phyloP scores from a whole-genome alignment of 2,329 filamentous ascomycete species.

The Beauveria asiatica region DNA sequence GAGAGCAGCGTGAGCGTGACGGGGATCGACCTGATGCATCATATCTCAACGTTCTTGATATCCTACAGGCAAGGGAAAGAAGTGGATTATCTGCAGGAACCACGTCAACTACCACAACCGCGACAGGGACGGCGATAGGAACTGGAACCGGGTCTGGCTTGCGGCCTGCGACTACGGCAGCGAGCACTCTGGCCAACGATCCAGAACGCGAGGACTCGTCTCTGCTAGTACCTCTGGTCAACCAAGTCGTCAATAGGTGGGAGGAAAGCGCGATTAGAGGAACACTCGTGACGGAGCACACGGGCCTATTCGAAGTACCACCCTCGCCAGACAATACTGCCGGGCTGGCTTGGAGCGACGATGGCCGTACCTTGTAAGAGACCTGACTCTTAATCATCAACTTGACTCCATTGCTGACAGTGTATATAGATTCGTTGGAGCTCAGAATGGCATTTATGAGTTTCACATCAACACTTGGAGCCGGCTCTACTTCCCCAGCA shows the following conservation, averaged over 20 bases:
- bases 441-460: conserved; percentile 69
- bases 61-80: conserved; percentile 26
- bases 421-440: conserved; percentile 46
- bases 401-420: conserved; percentile 15
- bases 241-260: conserved; percentile 29
- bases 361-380: conserved; percentile 51
- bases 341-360: conserved; percentile 53
- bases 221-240: conserved; percentile 28
- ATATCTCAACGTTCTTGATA: conserved; percentile 29
- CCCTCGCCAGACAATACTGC: conserved; percentile 50
- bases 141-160: background rate
- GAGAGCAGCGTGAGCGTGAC: conserved; percentile 28
- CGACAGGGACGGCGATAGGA: background rate
- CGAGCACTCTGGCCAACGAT: conserved; percentile 15
- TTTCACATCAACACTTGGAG: conserved; percentile 56
- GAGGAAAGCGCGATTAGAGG: conserved; percentile 28
- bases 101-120: background rate
- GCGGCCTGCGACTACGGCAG: background rate
- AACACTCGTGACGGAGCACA: conserved; percentile 26
- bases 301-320: conserved; percentile 32
- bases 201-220: conserved; percentile 28
- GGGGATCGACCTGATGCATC: conserved; percentile 15
- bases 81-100: conserved; percentile 6
- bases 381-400: background rate
- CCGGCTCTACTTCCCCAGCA: conserved; percentile 50